Base-by-base conservation (phyloP, 2,329 filamentous ascomycete genomes). In the Xylaria sp. region DNA sequence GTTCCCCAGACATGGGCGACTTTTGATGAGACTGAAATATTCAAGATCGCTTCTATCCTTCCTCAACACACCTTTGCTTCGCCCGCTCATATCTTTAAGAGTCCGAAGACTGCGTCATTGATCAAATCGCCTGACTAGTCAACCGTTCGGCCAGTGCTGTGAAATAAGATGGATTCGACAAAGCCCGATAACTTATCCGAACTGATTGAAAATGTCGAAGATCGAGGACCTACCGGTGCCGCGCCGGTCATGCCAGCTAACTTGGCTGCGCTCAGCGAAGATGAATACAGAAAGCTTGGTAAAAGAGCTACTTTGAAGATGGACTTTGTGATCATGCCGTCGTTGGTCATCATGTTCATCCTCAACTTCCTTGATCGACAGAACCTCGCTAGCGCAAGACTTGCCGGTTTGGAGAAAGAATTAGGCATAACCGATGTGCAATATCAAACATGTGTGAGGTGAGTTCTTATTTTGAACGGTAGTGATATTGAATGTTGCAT, bases 371-470 rank as follows among this genome's bases (percentile, higher is more conserved):
- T 77, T 25, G 76, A 77, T 61, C 73, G 76, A 12, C 75, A 77
- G 37, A 78, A 80, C 60, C 79, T 80, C 23, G 76, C 77, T 32
- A 78, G 79, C 66, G 76, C 78, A 18, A 76, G 76, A 75, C 73
- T 80, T 66, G 70, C 76, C 71, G 72, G 78, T 71, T 70, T 81
- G 37, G 68, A 75, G 0, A 72, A 75, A 20, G 78, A 81, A 48
- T 73, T 82, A 15, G 63, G 71, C 51, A 74, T 81, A 46, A 76
- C 70, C 28, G 63, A 74, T 18, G 74, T 77, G 23, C 68, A 81
- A 25, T 81, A 85, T 65, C 79, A 83, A 66, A 82, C 70, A 20
- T 62, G 67, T 23, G 64, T 72, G 20, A 71, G 70, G 66, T 80
- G 62, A 75, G 58, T n/a, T 57, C 28, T 50, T 50, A 25, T 13